phyloP scores from a whole-genome alignment of 2,329 filamentous ascomycete species.

The Colletotrichum sp. region DNA sequence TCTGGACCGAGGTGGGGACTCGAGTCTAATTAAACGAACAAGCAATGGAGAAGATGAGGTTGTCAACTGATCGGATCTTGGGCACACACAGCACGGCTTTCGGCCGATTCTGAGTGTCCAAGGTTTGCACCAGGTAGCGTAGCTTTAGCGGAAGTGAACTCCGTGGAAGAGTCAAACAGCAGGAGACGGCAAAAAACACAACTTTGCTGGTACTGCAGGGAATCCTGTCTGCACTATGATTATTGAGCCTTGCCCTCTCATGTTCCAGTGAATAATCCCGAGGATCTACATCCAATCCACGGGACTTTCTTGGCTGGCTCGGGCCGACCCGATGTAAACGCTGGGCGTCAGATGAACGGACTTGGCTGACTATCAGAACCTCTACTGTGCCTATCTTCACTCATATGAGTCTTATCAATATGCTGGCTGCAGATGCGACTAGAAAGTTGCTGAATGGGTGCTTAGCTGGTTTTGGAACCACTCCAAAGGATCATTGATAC shows the following conservation, averaged over 20 bases:
- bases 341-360: neutral
- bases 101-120: neutral
- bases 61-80: neutral
- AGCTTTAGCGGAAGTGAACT: fast-evolving
- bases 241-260: neutral
- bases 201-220: neutral
- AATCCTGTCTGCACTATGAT: fast-evolving
- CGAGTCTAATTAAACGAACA: neutral
- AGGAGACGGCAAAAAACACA: neutral
- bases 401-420: fast-evolving
- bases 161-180: neutral
- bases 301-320: neutral
- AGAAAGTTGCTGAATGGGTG: neutral
- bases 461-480: fast-evolving
- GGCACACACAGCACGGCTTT: neutral
- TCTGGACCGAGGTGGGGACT: neutral
- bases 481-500: neutral
- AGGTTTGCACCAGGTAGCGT: neutral
- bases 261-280: neutral
- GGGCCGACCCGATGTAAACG: neutral
- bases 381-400: fast-evolving
- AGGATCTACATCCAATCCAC: neutral
- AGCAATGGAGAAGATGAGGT: neutral
- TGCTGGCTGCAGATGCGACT: neutral
- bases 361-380: fast-evolving